Conservation (phyloP, 495 filamentous ascomycete species). For the Tuber calosporum region DNA sequence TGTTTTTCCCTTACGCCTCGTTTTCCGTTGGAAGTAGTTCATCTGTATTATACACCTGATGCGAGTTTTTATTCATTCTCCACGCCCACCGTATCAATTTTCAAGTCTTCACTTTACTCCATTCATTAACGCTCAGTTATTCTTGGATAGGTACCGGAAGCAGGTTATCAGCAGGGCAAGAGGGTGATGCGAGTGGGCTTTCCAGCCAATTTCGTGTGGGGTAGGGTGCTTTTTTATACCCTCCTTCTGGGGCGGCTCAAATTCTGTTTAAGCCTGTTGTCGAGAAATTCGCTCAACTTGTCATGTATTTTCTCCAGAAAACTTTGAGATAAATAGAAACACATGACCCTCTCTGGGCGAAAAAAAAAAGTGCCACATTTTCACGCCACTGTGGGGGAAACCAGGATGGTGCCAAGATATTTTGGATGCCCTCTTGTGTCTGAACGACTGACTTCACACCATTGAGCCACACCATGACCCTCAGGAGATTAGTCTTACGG, state of each 20-base stretch:
- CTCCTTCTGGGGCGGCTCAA: constrained; percentile 1
- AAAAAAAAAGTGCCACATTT: background rate
- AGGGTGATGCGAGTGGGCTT: background rate
- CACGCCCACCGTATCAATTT: background rate
- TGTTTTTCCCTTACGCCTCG: constrained; percentile 6
- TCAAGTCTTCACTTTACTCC: background rate
- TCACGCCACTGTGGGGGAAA: background rate
- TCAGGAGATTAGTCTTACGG: constrained; percentile 27
- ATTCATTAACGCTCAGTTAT: background rate
- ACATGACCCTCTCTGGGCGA: background rate
- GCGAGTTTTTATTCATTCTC: constrained; percentile 2
- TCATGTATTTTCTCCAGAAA: background rate
- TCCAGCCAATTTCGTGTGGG: constrained; percentile 7
- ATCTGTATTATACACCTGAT: constrained; percentile 32
- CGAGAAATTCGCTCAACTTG: background rate
- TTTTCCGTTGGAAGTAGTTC: constrained; percentile 13
- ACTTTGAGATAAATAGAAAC: background rate
- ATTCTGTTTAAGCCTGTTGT: background rate
- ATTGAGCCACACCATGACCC: constrained; percentile 25
- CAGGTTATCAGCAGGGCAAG: background rate
- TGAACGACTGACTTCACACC: background rate
- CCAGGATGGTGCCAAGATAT: constrained; percentile 1
- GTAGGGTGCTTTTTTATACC: constrained; percentile 3
- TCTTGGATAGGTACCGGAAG: background rate
- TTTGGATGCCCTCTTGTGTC: background rate